phyloP scores from a whole-genome alignment of 768 basidiomycete species.

The Tremella fuciformis region DNA sequence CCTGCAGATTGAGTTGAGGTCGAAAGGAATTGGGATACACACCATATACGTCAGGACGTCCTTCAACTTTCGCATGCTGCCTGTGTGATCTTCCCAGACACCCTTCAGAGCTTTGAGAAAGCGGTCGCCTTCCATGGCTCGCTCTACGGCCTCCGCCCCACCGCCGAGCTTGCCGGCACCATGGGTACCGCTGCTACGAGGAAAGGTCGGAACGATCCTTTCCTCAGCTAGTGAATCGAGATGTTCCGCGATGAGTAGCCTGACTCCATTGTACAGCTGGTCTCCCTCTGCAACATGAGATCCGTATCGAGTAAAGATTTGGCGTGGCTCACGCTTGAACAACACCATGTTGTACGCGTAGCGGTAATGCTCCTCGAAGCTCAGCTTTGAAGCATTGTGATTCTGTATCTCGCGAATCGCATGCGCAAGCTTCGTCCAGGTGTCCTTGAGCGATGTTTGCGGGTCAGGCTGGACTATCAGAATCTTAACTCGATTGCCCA shows the following conservation, averaged over 20 bases:
- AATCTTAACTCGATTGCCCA: background rate
- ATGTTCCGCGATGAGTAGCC: constrained; percentile 72
- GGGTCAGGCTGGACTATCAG: constrained; percentile 30
- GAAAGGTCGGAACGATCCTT: constrained; percentile 77
- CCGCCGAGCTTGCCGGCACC: constrained; percentile 46
- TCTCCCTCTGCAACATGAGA: constrained; percentile 62
- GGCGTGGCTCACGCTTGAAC: constrained; percentile 57
- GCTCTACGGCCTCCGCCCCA: constrained; percentile 66
- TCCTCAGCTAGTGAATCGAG: constrained; percentile 73
- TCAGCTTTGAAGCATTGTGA: constrained; percentile 82
- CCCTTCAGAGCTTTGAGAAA: constrained; percentile 75
- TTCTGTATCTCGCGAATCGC: constrained; percentile 94
- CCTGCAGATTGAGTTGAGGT: constrained; percentile 57
- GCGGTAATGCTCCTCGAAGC: constrained; percentile 89
- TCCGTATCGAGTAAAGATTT: no score
- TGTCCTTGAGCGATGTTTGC: constrained; percentile 66
- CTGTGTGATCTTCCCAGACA: constrained; percentile 91
- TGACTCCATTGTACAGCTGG: constrained; percentile 81
- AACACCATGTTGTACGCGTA: constrained; percentile 94
- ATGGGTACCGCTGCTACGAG: constrained; percentile 57
- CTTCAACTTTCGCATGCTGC: constrained; percentile 79
- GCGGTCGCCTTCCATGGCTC: constrained; percentile 76
- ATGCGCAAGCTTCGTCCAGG: constrained; percentile 72
- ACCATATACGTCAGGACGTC: constrained; percentile 98
- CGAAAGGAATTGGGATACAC: background rate